These are phyloP conservation scores for Tremella mesenterica DNA, from an alignment of 768 basidiomycete genomes.

Conservation along the genomic window DNA sequence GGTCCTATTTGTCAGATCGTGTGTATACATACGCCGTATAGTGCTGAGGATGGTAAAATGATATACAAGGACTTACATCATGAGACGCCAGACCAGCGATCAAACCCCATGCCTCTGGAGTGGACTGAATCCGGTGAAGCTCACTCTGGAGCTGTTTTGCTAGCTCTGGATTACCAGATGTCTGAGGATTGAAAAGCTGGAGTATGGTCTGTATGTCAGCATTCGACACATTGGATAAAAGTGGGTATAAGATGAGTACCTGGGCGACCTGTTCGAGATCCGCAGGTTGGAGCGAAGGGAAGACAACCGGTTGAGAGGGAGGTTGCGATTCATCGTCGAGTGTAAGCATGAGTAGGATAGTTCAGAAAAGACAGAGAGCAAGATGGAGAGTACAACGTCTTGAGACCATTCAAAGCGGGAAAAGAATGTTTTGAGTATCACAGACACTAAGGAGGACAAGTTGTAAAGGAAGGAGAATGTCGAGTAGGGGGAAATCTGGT, in stretches of 20 bases:
- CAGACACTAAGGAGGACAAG: too few relatives aligned
- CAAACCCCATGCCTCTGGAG: conserved; percentile 40
- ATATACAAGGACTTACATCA: conserved; percentile 19
- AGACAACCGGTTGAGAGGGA: conserved; percentile 3
- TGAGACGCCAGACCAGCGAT: conserved; percentile 34
- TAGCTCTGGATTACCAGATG: conserved; percentile 23
- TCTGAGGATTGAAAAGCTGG: conserved; percentile 31
- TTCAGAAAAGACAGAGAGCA: too few relatives aligned
- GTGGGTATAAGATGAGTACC: too few relatives aligned
- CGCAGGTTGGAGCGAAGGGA: conserved; percentile 26
- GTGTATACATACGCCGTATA: background rate
- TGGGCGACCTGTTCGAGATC: conserved; percentile 34
- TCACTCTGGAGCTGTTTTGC: conserved; percentile 36
- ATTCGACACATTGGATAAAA: background rate
- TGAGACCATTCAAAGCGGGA: too few relatives aligned
- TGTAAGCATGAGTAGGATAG: too few relatives aligned
- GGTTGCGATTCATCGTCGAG: background rate
- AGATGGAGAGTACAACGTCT: too few relatives aligned
- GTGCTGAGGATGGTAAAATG: background rate
- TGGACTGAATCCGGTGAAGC: conserved; percentile 31
- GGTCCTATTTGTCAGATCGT: conserved; percentile 54
- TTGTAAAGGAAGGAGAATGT: too few relatives aligned
- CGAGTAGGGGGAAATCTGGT: too few relatives aligned
- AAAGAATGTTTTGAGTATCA: too few relatives aligned
- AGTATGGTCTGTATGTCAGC: conserved; percentile 33